Base-by-base conservation (phyloP, 495 filamentous ascomycete species). In the Parmelia sp. region DNA sequence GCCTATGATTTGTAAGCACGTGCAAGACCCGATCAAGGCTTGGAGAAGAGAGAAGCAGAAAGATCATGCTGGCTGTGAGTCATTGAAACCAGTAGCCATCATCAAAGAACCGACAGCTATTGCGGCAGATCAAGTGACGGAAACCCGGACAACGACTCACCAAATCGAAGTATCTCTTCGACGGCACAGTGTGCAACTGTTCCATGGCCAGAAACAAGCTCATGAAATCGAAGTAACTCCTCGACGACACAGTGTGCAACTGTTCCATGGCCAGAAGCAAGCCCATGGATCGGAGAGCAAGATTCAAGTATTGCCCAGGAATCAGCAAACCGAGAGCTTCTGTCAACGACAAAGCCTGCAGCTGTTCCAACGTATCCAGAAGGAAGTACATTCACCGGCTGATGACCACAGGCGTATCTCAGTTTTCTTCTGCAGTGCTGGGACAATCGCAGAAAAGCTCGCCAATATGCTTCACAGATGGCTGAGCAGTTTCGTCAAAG, bases 1-100 rank as follows among this genome's bases (percentile, higher is more conserved):
- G 62, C 71, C 70, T 7, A 64, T 73, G 68, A 73, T 73, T 36
- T 60, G 63, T 35, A 65, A 58, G 33, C 70, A 72, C 55, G 61
- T 60, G 27, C 64, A 69, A 59, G 69, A 73, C 53, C 71, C 71
- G 29, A 62, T 72, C 44, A 69, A 72, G 49, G 66, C 62, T 25
- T 73, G 71, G 71, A 51, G 60, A 51, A 60, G 71, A 40, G 63
- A 68, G 57, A 68, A 67, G 33, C 23, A 15, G 11, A 36, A 42
- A 23, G 35, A 47, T 7, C 4, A 17, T 33, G 27, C 33, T 49
- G 25, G 31, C 6, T 21, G 44, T 45, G 15, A 58, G 27, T 14
- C 9, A n/a, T 40, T 35, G 21, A 58, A 53, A 39, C n/a, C 39
- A 31, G 8, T 49, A 45, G 11, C 55, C 36, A 39, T 61, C 17